Percentiles rank a stretch among this genome's conserved stretches.
These are phyloP conservation scores for Diatrype stigma DNA, from an alignment of 2,329 filamentous ascomycete genomes.

Conservation along the genomic window DNA sequence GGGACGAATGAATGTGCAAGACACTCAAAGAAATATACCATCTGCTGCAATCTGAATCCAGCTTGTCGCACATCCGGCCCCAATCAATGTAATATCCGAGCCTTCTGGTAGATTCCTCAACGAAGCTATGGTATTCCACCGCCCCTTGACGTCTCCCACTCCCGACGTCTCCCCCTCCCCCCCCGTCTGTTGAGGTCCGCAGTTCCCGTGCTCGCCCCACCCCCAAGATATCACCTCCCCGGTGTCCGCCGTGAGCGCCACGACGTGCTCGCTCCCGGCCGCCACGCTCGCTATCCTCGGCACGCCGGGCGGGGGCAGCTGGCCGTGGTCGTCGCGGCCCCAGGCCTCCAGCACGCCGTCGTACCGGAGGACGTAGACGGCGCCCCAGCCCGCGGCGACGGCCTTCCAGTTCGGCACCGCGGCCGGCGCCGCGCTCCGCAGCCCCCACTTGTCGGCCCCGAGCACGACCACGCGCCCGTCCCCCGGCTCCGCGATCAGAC, in stretches of 20 bases:
- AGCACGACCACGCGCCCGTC: slow-evolving; percentile 62
- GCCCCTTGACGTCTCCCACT: slow-evolving; percentile 57
- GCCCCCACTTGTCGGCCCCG: slow-evolving; percentile 70
- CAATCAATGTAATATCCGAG: slow-evolving; percentile 56
- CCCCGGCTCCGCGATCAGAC: slow-evolving; percentile 54
- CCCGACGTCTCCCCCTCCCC: too few relatives aligned
- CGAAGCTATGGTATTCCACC: slow-evolving; percentile 64
- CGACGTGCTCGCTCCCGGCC: slow-evolving; percentile 84
- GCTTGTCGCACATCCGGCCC: slow-evolving; percentile 87
- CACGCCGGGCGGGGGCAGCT: slow-evolving; percentile 63
- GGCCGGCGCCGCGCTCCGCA: slow-evolving; percentile 54
- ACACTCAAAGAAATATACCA: slow-evolving; percentile 26
- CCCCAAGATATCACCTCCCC: slow-evolving; percentile 80
- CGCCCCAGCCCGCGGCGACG: slow-evolving; percentile 77
- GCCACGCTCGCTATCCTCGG: slow-evolving; percentile 61
- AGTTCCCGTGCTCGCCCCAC: slow-evolving; percentile 98
- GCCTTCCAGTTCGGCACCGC: slow-evolving; percentile 57
- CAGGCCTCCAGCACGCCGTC: slow-evolving; percentile 64
- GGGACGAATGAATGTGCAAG: too few relatives aligned
- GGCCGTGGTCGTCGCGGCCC: slow-evolving; percentile 83
- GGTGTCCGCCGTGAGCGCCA: slow-evolving; percentile 63
- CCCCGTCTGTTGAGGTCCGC: slow-evolving; percentile 69
- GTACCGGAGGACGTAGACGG: slow-evolving; percentile 64
- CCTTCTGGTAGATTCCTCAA: slow-evolving; percentile 48
- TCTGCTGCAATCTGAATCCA: slow-evolving; percentile 57